A percentile compares a stretch with the other conserved stretches of the same genome.
phyloP scores from a whole-genome alignment of 202 grass and related monocot genomes.

The Brachypodium distachyon region DNA sequence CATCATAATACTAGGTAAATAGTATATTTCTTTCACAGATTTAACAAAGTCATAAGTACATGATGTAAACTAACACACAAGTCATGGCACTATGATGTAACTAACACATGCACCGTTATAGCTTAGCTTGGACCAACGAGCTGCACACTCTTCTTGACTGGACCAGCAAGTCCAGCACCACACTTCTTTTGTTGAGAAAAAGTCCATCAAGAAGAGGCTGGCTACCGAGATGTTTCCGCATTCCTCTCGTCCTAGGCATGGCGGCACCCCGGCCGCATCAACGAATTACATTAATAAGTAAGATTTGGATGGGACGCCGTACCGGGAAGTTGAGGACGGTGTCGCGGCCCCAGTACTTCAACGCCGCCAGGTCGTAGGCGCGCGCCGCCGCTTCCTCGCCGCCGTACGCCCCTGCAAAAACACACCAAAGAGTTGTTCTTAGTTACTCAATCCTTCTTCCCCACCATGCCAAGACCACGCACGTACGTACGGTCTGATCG shows the following conservation, averaged over 20 bases:
- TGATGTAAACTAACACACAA: not conserved
- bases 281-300: not conserved
- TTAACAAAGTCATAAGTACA: not conserved
- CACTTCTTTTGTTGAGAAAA: not conserved
- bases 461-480: not conserved
- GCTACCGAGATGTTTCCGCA: not conserved
- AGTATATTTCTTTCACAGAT: not conserved
- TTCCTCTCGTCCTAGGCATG: not conserved
- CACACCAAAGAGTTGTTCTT: not conserved
- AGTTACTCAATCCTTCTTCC: not conserved
- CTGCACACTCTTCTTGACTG: not conserved
- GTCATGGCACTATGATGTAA: no score
- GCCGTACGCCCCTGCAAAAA: slow-evolving; percentile 51
- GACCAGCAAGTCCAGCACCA: not conserved
- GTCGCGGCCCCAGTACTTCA: slow-evolving; percentile 75
- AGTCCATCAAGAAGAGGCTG: not conserved
- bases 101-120: no score
- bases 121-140: not conserved
- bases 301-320: not conserved
- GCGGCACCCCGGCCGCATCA: not conserved
- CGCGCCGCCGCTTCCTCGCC: slow-evolving; percentile 71
- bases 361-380: slow-evolving; percentile 79
- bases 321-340: slow-evolving; percentile 84
- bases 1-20: no score
- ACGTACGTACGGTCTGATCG: not conserved